phyloP scores from a whole-genome alignment of 2,329 filamentous ascomycete genomes.

The Colletotrichum higginsianum region DNA sequence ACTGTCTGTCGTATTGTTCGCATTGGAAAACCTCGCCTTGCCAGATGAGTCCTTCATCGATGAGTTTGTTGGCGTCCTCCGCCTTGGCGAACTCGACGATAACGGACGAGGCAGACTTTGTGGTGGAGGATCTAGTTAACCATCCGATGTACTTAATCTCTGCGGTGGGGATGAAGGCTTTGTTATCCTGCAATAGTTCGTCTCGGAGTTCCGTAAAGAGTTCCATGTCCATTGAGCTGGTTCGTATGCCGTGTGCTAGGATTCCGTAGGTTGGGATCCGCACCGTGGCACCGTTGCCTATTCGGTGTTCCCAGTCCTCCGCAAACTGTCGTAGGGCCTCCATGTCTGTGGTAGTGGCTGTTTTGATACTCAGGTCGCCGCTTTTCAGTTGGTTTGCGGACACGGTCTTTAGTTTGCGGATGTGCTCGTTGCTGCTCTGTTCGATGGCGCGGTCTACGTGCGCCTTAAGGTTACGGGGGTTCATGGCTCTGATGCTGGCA shows the following conservation, averaged over 20 bases:
- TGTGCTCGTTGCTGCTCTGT: conserved; percentile 33
- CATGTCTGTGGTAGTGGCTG: conserved; percentile 15
- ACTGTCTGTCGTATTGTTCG: conserved; percentile 19
- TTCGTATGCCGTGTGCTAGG: conserved; percentile 14
- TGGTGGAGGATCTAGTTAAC: conserved; percentile 8
- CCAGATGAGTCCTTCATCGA: conserved; percentile 21
- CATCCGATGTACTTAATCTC: conserved; percentile 19
- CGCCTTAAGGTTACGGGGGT: background rate
- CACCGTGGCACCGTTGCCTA: conserved; percentile 11
- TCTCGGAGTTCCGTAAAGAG: background rate
- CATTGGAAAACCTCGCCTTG: conserved; percentile 23
- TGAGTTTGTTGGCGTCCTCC: conserved; percentile 20
- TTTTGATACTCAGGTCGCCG: conserved; percentile 15
- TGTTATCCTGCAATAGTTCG: conserved; percentile 4
- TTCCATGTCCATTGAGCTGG: conserved; percentile 17
- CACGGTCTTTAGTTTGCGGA: conserved; percentile 3
- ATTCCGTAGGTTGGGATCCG: conserved; percentile 4
- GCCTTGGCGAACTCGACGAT: conserved; percentile 15
- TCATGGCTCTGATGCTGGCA: background rate
- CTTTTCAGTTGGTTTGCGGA: conserved; percentile 19
- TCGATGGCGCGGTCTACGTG: conserved; percentile 4
- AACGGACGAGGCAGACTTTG: background rate
- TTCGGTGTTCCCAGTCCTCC: conserved; percentile 9
- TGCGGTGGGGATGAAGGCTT: conserved; percentile 1
- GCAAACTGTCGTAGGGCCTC: conserved; percentile 11